Percentiles rank a stretch among this genome's conserved stretches.
Evolutionary conservation across 257 asterid species (phyloP).

Genomic region (Anisodus tanguticus): DNA sequence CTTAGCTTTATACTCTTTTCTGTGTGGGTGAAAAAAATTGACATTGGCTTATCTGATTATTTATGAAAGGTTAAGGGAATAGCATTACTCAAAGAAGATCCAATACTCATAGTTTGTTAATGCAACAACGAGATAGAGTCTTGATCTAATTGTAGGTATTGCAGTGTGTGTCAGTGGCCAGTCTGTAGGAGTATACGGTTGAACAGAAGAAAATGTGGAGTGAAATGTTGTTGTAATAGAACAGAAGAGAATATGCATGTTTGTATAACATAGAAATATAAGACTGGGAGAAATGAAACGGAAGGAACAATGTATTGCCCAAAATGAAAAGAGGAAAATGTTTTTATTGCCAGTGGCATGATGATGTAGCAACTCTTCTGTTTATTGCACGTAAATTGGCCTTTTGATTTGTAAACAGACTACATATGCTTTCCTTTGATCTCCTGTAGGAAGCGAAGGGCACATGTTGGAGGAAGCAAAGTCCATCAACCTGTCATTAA

Average conservation of each 20-base stretch:
- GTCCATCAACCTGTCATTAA: constrained; percentile 93
- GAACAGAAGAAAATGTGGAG: constrained; percentile 13
- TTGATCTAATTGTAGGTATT: background rate
- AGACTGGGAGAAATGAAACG: background rate
- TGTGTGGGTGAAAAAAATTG: background rate
- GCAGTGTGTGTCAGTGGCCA: background rate
- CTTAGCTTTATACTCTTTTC: background rate
- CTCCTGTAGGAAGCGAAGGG: constrained; percentile 95
- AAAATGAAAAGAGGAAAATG: background rate
- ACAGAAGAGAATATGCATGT: background rate
- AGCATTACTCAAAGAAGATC: background rate
- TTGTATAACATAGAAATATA: background rate
- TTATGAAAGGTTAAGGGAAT: constrained; percentile 15
- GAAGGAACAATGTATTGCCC: background rate
- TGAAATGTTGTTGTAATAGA: background rate
- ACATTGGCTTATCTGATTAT: background rate
- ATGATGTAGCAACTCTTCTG: background rate
- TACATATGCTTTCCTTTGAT: background rate
- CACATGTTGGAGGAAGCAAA: constrained; percentile 98
- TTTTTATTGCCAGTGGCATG: background rate
- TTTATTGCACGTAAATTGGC: background rate
- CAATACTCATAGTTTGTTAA: background rate
- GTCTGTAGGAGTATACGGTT: constrained; percentile 20
- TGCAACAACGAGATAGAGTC: background rate
- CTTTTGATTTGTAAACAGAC: background rate